Evolutionary conservation across 495 filamentous ascomycete species (phyloP).

Genomic region (Cercophora samala): DNA sequence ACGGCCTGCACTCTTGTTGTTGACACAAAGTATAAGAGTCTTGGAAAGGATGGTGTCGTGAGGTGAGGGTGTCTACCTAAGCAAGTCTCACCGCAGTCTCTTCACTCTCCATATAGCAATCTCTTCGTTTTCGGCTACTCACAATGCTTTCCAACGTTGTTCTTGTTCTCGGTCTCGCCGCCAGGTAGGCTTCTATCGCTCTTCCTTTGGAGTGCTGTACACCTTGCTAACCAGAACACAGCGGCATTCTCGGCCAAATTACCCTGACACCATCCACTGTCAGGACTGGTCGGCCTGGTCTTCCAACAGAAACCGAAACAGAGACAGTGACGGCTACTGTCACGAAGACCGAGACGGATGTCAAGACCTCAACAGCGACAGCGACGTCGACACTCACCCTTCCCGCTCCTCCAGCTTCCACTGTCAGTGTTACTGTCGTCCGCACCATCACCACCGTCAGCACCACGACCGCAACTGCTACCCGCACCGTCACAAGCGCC

Average conservation of each 20-base stretch:
- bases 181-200: constrained; percentile 7
- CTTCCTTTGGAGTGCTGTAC: background rate
- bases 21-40: background rate
- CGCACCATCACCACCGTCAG: constrained; percentile 10
- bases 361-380: constrained; percentile 18
- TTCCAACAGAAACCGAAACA: constrained; percentile 1
- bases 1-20: background rate
- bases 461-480: constrained; percentile 15
- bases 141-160: constrained; percentile 14
- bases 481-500: constrained; percentile 4
- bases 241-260: constrained; percentile 28
- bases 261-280: constrained; percentile 28
- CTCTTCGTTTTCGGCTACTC: background rate
- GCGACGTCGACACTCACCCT: constrained; percentile 9
- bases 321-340: constrained; percentile 7
- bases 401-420: constrained; percentile 5
- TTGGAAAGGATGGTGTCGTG: background rate
- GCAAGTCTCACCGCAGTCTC: background rate
- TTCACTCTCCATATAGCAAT: background rate
- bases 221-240: constrained; percentile 6
- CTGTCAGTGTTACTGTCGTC: constrained; percentile 4
- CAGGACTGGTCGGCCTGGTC: constrained; percentile 12
- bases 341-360: constrained; percentile 18
- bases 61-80: background rate
- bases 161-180: constrained; percentile 9